Evolutionary conservation across 257 asterid species (phyloP).

Genomic region (Prunella vulgaris): DNA sequence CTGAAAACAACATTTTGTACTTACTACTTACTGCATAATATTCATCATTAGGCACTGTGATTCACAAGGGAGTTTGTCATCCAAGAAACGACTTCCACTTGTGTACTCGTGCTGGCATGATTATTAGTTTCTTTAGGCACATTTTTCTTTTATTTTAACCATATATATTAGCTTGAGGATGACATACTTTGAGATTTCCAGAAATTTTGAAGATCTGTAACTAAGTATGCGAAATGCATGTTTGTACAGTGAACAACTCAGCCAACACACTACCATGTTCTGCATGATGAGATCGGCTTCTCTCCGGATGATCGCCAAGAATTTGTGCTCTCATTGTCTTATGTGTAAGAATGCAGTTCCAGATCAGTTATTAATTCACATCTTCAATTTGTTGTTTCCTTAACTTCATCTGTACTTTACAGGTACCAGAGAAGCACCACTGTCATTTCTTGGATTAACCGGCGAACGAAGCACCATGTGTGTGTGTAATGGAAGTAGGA

Average conservation of each 20-base stretch:
- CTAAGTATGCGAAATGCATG: neutral
- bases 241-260: conserved; percentile 57
- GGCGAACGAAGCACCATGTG: conserved; percentile 8
- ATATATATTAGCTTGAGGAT: neutral
- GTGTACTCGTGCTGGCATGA: conserved; percentile 83
- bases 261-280: conserved; percentile 77
- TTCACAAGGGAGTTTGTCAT: conserved; percentile 60
- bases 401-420: conserved; percentile 15
- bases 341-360: conserved; percentile 48
- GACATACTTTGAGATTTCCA: neutral
- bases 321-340: conserved; percentile 60
- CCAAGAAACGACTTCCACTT: conserved; percentile 61
- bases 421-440: conserved; percentile 86
- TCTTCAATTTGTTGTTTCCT: neutral
- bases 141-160: neutral
- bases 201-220: neutral
- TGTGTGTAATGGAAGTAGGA: conserved; percentile 40
- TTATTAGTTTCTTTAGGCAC: conserved; percentile 33
- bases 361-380: neutral
- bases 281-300: conserved; percentile 62
- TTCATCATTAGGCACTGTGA: conserved; percentile 54
- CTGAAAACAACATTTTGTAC: neutral
- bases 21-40: neutral
- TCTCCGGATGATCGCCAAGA: conserved; percentile 72
- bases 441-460: conserved; percentile 57